Base-by-base conservation (phyloP, 805 yeast species). In the Ogataea wickerhamii region DNA sequence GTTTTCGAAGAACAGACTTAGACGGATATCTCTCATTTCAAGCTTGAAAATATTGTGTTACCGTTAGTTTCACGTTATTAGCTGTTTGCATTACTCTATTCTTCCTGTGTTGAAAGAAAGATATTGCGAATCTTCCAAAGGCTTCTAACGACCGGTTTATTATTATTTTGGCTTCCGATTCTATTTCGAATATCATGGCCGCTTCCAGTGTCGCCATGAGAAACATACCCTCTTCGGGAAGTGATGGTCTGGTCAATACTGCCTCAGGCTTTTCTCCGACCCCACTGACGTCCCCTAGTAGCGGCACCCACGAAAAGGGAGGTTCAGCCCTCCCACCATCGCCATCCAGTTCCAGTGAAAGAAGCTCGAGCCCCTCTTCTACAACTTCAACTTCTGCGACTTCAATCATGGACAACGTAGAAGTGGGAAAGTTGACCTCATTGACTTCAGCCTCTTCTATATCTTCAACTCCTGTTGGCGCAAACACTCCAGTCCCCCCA, bases 341-440 rank as follows among this genome's bases (percentile, higher is more conserved):
- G 8, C 67, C 68, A 3, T 46, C 51, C 38, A 54, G 52, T 30
- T 39, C 46, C 22, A 55, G 55, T 39, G 63, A 55, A 23, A 55
- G 63, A 48, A 56, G 59, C 42, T 70, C 68, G 18, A 58, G 73
- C 31, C 68, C 76, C 14, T 59, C 72, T 10, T 71, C 74, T 14
- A 65, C 72, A 26, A 47, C 57, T 8, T 55, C 64, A 0, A 50
- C 62, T 3, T 51, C 58, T 12, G 53, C 60, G 13, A 54, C 57
- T n/a, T 52, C 64, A 2, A 51, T 56, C 11, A 41, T 29, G n/a
- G 57, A 50, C 38, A 28, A 46, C 12, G 43, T 44, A 13, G 57
- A 50, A 12, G 25, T 49, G 32, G 35, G 37, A 21, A 52, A 45
- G 21, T 34, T 34, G 22, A 18, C 32, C 25, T 23, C 42, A 8